A percentile compares a stretch with the other conserved stretches of the same genome.
Evolutionary conservation across 1,284 basidiomycete genomes (phyloP).

Genomic region (Lignosus rhinocerotis): DNA sequence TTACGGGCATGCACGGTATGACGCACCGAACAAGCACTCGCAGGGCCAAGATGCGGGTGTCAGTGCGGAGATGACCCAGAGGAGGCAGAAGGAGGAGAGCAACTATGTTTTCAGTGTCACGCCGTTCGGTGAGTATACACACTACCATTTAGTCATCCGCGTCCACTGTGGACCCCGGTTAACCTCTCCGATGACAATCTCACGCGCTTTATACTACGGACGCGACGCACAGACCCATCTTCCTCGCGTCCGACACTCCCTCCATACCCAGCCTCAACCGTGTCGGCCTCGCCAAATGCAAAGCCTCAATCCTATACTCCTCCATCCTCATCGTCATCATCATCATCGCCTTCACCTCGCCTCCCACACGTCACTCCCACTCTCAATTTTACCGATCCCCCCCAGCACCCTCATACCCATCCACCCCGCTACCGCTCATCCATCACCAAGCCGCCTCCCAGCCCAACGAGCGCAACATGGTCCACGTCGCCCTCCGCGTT

Average conservation of each 20-base stretch:
- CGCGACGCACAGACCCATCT: not conserved
- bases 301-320: not conserved
- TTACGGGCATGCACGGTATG: not conserved
- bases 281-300: not conserved
- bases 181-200: not conserved
- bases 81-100: not conserved
- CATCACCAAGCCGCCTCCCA: not conserved
- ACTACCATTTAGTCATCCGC: not conserved
- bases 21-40: not conserved
- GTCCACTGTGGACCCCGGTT: not conserved
- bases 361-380: not conserved
- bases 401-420: too few species aligned
- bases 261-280: not conserved
- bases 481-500: constrained; percentile 3
- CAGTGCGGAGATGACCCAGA: not conserved
- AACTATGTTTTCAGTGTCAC: not conserved
- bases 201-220: not conserved
- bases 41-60: not conserved
- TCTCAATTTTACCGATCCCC: not conserved
- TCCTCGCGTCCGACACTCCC: not conserved
- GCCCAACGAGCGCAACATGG: not conserved
- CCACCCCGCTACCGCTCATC: too few species aligned
- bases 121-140: not conserved
- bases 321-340: not conserved
- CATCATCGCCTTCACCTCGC: not conserved